phyloP scores from a whole-genome alignment of 495 filamentous ascomycete species.

The Penicillium alfredii region DNA sequence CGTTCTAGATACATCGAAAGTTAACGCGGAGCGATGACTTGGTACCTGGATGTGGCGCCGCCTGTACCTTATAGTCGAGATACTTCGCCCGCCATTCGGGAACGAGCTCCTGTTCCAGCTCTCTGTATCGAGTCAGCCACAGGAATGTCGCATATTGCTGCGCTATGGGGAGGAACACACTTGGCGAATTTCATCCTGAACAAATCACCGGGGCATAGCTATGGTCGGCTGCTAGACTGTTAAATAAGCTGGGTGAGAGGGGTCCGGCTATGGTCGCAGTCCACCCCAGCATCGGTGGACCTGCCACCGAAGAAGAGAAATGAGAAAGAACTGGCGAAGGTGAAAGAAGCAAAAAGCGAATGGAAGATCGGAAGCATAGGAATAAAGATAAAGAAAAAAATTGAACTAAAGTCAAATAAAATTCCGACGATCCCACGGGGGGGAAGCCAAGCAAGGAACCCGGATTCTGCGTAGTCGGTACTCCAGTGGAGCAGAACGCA shows the following conservation, averaged over 20 bases:
- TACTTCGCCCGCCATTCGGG: conserved; percentile 93
- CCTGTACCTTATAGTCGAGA: conserved; percentile 76
- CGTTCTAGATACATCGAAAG: conserved; percentile 45
- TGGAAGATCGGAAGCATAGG: conserved; percentile 1
- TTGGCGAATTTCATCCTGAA: conserved; percentile 59
- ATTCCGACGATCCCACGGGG: conserved; percentile 1
- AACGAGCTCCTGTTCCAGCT: conserved; percentile 79
- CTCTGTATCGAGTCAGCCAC: conserved; percentile 41
- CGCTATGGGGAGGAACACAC: conserved; percentile 19
- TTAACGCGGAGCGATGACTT: too few species aligned
- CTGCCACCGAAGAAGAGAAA: too few species aligned
- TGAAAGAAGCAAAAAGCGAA: too few species aligned
- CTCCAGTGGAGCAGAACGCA: too few species aligned
- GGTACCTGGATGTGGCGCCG: too few species aligned
- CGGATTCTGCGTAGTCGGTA: too few species aligned
- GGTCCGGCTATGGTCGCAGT: too few species aligned
- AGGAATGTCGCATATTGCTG: conserved; percentile 11
- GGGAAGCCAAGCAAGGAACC: conserved; percentile 1
- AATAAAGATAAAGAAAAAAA: conserved; percentile 3
- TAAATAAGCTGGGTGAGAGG: not conserved
- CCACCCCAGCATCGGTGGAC: too few species aligned
- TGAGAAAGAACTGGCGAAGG: too few species aligned
- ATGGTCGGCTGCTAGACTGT: conserved; percentile 1
- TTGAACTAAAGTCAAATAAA: too few species aligned
- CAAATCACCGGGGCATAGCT: conserved; percentile 16